A percentile compares a stretch with the other conserved stretches of the same genome.
These are phyloP conservation scores for Eimeria acervulina DNA, from an alignment of 169 alveolate genomes.

Conservation along the genomic window DNA sequence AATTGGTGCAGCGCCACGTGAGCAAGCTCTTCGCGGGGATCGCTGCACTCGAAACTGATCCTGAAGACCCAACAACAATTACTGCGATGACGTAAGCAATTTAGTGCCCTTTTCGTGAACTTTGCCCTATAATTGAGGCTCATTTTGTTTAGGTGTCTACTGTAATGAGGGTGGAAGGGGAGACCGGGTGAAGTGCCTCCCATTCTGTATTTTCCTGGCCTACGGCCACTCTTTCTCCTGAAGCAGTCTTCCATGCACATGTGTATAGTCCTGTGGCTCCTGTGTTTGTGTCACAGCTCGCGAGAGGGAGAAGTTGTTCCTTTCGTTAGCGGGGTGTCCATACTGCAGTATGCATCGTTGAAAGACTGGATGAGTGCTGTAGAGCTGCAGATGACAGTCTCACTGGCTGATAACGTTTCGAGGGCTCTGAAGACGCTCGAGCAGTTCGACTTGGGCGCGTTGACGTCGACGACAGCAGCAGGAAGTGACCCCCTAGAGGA, in stretches of 20 bases:
- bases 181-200: not conserved
- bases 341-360: conserved; percentile 92
- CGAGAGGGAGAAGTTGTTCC: conserved; percentile 89
- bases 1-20: conserved; percentile 96
- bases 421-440: conserved; percentile 87
- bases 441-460: conserved; percentile 54
- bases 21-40: conserved; percentile 99
- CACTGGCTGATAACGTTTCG: conserved; percentile 92
- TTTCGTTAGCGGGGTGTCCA: conserved; percentile 89
- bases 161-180: not conserved
- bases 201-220: not conserved
- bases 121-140: not conserved
- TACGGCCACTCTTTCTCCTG: not conserved
- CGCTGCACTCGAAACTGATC: conserved; percentile 86
- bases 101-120: not conserved
- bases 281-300: conserved; percentile 48
- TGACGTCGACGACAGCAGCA: conserved; percentile 11
- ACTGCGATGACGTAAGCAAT: conserved; percentile 78
- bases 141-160: not conserved
- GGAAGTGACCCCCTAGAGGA: not conserved
- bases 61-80: conserved; percentile 74
- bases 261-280: not conserved
- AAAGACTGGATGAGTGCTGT: conserved; percentile 95
- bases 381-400: conserved; percentile 90
- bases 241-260: not conserved